Percentiles rank a stretch among this genome's conserved stretches.
Conservation (phyloP, 208 protist species). For the Acanthamoeba sp. region DNA sequence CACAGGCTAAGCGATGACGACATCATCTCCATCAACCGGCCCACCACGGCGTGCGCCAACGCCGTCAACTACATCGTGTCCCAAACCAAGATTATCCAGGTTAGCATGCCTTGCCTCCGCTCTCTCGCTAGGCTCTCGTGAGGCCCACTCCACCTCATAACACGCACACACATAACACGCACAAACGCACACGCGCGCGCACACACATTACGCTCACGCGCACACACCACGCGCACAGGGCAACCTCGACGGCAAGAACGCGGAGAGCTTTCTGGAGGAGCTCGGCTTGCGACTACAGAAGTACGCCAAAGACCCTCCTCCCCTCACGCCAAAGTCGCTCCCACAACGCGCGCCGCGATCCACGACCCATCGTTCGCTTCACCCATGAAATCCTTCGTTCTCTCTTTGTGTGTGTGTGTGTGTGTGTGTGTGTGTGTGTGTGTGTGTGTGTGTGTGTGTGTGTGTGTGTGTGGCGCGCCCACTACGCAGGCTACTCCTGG, state of each 20-base stretch:
- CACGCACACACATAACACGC: no score
- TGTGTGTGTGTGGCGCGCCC: not conserved
- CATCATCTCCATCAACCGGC: slow-evolving; percentile 53
- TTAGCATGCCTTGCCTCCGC: not conserved
- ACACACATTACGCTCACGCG: no score
- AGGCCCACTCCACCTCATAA: no score
- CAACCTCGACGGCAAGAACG: slow-evolving; percentile 64
- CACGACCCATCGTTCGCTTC: no score
- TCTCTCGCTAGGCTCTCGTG: no score
- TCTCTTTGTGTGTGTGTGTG: not conserved
- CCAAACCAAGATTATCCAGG: not conserved
- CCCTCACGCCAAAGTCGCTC: not conserved
- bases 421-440: not conserved
- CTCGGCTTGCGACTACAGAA: not conserved
- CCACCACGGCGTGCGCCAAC: slow-evolving; percentile 41
- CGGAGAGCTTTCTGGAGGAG: slow-evolving; percentile 3
- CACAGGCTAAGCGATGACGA: slow-evolving; percentile 28
- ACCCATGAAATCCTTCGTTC: no score
- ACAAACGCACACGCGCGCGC: no score
- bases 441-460: not conserved
- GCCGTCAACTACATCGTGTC: slow-evolving; percentile 19
- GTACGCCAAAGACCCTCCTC: not conserved
- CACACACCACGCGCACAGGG: not conserved
- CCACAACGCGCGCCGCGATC: not conserved
- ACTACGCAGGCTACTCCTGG: not conserved